Percentiles rank a stretch among this genome's conserved stretches.
These are phyloP conservation scores for Tuber aestivum DNA, from an alignment of 495 filamentous ascomycete species.

Conservation along the genomic window DNA sequence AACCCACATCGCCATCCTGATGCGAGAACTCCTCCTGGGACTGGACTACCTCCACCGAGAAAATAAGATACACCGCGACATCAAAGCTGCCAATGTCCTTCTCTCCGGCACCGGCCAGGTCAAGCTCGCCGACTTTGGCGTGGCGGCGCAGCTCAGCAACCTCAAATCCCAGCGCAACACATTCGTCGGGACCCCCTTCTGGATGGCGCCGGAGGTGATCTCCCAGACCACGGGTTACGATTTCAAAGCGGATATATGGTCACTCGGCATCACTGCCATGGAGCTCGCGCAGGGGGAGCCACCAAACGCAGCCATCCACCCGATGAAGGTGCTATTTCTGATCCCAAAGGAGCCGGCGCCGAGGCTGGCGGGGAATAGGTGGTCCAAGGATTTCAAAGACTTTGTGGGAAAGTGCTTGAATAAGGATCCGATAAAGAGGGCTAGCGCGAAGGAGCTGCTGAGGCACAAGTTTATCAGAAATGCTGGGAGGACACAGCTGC, in stretches of 20 bases:
- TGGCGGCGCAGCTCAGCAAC: slow-evolving; percentile 91
- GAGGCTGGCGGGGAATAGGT: slow-evolving; percentile 66
- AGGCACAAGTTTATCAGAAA: slow-evolving; percentile 82
- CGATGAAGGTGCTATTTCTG: slow-evolving; percentile 96
- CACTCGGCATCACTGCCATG: slow-evolving; percentile 92
- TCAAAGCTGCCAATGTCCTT: slow-evolving; percentile 93
- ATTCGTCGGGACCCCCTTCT: slow-evolving; percentile 96
- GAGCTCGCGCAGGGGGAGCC: slow-evolving; percentile 91
- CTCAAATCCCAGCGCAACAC: slow-evolving; percentile 99
- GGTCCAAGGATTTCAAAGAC: slow-evolving; percentile 85
- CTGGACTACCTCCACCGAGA: slow-evolving; percentile 90
- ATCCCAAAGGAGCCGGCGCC: slow-evolving; percentile 94
- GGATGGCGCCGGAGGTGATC: slow-evolving; percentile 99
- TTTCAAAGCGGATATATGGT: slow-evolving; percentile 99
- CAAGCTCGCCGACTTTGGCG: slow-evolving; percentile 95
- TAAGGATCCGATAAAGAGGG: slow-evolving; percentile 79
- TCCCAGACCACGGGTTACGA: slow-evolving; percentile 91
- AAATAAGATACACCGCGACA: slow-evolving; percentile 92
- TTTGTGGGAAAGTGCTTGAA: slow-evolving; percentile 84
- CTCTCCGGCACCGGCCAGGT: slow-evolving; percentile 85
- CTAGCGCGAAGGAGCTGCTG: slow-evolving; percentile 78
- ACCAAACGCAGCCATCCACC: slow-evolving; percentile 93
- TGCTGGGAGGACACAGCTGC: slow-evolving; percentile 81
- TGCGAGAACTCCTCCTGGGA: slow-evolving; percentile 80
- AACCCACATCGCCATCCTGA: slow-evolving; percentile 88